Base-by-base conservation (phyloP, 352 stramenopile genomes). In the Thraustochytrium sp. region DNA sequence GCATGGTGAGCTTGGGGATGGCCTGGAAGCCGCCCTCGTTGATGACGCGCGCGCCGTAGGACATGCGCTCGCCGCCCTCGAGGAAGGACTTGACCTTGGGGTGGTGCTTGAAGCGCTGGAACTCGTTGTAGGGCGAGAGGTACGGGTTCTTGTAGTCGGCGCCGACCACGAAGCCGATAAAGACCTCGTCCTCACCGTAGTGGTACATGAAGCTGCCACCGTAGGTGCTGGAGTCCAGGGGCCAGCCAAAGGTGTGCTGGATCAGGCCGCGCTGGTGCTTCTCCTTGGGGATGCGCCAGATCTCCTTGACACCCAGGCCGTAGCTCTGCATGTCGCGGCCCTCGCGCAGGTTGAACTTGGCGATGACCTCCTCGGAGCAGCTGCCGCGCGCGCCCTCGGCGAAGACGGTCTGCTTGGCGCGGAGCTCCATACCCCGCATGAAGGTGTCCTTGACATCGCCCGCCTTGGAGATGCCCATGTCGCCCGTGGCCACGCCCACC, bases 131-230 rank as follows among this genome's bases (percentile, higher is more conserved):
- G 68, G 96, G 96, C 88, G 98, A 98, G 31, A 99, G 89, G 89
- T 99, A 98, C 21, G 97, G 96, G 90, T 99, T 99, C 82, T 97
- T 91, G 88, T 99, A 99, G 90, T 99, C 97, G 36, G 99, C 88
- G 49, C 96, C 97, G 37, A 99, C 92, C 37, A 99, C 97, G 29
- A 99, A 86, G 40, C 96, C 96, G 85, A 87, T 36, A 18, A 86
- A 91, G 42, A 98, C 91, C 5, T 97, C 89, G 61, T 98, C 94
- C n/a, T 96, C 93, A 53, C 96, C 91, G 92, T 97, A 98, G 89
- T 99, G 96, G 88, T 99, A 99, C 83, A 99, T 90, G 90, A 99
- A 99, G 31, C 93, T 97, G 34, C 97, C 97, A 13, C 96, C 97
- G 88, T 98, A 99, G 0, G 92, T 42, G 56, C 86, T 90, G n/a